phyloP scores from a whole-genome alignment of 176 grass and related monocot genomes.

The Triticum monococcum region DNA sequence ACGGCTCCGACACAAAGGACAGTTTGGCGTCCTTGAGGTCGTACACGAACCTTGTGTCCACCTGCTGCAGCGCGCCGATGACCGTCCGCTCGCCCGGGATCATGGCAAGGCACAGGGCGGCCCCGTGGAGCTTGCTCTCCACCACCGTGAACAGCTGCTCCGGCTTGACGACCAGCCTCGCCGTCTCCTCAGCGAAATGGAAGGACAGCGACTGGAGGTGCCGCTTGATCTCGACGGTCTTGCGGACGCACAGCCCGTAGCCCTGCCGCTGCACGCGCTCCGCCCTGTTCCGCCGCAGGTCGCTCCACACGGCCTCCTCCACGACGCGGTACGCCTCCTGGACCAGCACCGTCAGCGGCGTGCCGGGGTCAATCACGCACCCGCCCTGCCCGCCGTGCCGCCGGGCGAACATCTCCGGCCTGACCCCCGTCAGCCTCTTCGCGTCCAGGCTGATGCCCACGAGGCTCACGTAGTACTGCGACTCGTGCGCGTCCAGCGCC shows the following conservation, averaged over 20 bases:
- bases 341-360: background rate
- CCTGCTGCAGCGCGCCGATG: background rate
- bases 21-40: background rate
- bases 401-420: background rate
- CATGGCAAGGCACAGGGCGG: background rate
- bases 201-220: background rate
- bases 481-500: background rate
- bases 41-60: slow-evolving; percentile 5
- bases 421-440: background rate
- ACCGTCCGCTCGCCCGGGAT: background rate
- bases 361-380: background rate
- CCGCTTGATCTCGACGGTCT: background rate
- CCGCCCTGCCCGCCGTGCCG: background rate
- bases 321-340: background rate
- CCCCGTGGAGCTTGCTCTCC: background rate
- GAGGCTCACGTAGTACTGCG: background rate
- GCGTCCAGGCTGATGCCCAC: background rate
- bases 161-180: background rate
- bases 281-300: background rate
- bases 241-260: background rate
- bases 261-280: background rate
- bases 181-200: background rate
- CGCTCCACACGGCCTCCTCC: background rate
- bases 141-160: background rate
- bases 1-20: background rate